These are phyloP conservation scores for Epichloe aotearoae DNA, from an alignment of 2,329 filamentous ascomycete genomes.

Conservation along the genomic window DNA sequence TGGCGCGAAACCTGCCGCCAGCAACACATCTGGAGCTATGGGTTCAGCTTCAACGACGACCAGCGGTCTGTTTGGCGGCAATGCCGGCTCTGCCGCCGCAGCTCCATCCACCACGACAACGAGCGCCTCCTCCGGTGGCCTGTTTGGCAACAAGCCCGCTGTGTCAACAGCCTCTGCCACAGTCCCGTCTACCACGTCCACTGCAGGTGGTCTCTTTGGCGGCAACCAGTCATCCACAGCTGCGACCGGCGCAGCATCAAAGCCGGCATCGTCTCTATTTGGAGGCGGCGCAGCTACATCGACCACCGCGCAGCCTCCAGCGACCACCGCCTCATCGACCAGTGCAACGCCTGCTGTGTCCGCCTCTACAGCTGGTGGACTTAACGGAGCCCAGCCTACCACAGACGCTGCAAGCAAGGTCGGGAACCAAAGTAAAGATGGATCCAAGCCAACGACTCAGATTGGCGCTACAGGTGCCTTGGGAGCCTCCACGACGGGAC, in stretches of 20 bases:
- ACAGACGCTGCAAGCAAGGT: constrained; percentile 14
- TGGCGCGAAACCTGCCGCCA: constrained; percentile 25
- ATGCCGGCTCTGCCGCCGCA: constrained; percentile 13
- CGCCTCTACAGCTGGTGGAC: constrained; percentile 8
- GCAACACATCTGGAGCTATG: constrained; percentile 20
- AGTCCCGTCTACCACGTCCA: constrained; percentile 17
- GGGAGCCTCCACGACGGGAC: constrained; percentile 65
- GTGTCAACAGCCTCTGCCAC: constrained; percentile 16
- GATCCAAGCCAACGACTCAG: constrained; percentile 16
- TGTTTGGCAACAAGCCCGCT: constrained; percentile 22
- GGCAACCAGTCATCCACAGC: constrained; percentile 8
- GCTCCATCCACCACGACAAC: constrained; percentile 14
- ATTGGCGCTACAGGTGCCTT: constrained; percentile 29
- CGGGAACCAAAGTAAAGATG: constrained; percentile 11
- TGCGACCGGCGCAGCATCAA: constrained; percentile 4
- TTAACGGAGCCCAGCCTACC: constrained; percentile 23
- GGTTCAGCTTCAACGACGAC: constrained; percentile 20
- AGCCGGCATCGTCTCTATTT: constrained; percentile 9
- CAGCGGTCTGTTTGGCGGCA: constrained; percentile 19
- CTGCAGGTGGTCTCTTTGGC: constrained; percentile 20
- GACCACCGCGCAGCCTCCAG: constrained; percentile 16
- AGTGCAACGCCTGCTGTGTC: constrained; percentile 15
- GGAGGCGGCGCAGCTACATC: constrained; percentile 12
- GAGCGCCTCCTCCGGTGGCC: constrained; percentile 13
- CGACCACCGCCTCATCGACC: constrained; percentile 15